Base-by-base conservation (phyloP, 73 alveolate species). In the Uronychia setigera region DNA sequence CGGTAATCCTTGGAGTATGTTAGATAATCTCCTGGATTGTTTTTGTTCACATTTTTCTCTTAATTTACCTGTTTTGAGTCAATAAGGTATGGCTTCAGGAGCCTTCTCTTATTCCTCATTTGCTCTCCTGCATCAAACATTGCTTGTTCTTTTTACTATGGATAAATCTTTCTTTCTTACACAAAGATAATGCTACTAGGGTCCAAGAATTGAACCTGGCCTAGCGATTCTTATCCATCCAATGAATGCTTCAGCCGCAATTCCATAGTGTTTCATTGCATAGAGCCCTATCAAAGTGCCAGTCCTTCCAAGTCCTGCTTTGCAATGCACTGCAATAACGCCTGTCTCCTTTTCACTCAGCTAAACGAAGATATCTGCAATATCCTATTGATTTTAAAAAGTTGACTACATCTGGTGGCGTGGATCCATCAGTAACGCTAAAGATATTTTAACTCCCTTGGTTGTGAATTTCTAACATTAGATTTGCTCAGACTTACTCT, bases 221-320 rank as follows among this genome's bases (percentile, higher is more conserved):
- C 98, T 89, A 26, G 95, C 83, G 25, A 94, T 89, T 86, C 98
- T 93, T n/a, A 90, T 81, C 93, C 93, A 94, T 26, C 94, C 98
- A 35, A 93, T 93, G 46, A 94, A 89, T n/a, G 93, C 93, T 59
- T 84, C 91, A 33, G 98, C 96, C 30, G 97, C 93, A 76, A 93
- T 88, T 60, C 84, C 76, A 77, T 81, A 84, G 74, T 93, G 94
- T 76, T 91, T 93, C 93, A 95, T 95, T 0, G 93, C 96, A 80
- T 93, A 95, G 35, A 86, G 78, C 1, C 96, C 98, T 60, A 95
- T 95, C 58, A 95, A 81, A 26, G 98, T 93, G 0, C 97, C 98
- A 80, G 98, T 95, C 79, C 98, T 86, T 57, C 98, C 98, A 27
- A 95, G 91, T 9, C 98, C 98, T 46, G 86, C 91, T 89, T 94